phyloP scores from a whole-genome alignment of 2,329 filamentous ascomycete genomes.

The Aspergillus novofumigatus region DNA sequence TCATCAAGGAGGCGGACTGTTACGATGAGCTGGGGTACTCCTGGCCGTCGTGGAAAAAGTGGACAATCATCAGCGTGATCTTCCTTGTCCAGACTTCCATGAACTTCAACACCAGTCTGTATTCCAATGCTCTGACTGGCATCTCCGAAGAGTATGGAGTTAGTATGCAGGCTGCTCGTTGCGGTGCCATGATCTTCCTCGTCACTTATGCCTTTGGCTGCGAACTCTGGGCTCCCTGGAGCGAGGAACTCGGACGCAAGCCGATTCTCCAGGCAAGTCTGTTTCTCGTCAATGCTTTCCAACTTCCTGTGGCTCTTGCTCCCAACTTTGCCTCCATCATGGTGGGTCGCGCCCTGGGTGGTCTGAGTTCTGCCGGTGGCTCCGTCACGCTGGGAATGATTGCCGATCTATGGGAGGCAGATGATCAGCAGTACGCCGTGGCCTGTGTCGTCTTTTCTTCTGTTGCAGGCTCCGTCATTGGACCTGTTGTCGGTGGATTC shows the following conservation, averaged over 20 bases:
- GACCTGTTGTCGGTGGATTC: slow-evolving; percentile 75
- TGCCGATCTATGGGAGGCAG: slow-evolving; percentile 68
- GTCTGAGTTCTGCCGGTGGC: slow-evolving; percentile 67
- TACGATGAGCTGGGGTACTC: slow-evolving; percentile 62
- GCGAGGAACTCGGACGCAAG: slow-evolving; percentile 74
- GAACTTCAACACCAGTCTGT: slow-evolving; percentile 74
- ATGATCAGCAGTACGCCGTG: slow-evolving; percentile 70
- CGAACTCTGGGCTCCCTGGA: slow-evolving; percentile 85
- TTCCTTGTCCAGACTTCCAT: slow-evolving; percentile 71
- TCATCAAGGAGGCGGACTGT: slow-evolving; percentile 55
- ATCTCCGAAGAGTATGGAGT: slow-evolving; percentile 66
- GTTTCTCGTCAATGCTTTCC: slow-evolving; percentile 73
- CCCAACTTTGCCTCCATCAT: slow-evolving; percentile 69
- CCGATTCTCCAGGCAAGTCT: slow-evolving; percentile 70
- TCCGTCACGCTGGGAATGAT: slow-evolving; percentile 73
- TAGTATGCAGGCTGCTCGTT: slow-evolving; percentile 63
- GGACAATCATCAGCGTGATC: slow-evolving; percentile 68
- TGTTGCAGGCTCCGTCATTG: slow-evolving; percentile 70
- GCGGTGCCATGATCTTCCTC: slow-evolving; percentile 74
- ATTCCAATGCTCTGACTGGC: slow-evolving; percentile 64
- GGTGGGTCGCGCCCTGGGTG: slow-evolving; percentile 66
- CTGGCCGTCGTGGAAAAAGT: slow-evolving; percentile 62
- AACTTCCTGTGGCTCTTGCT: slow-evolving; percentile 67
- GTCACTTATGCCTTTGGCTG: slow-evolving; percentile 80
- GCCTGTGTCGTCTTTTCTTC: slow-evolving; percentile 75